phyloP scores from a whole-genome alignment of 2,329 filamentous ascomycete species.

The Pseudofabraea citricarpa region DNA sequence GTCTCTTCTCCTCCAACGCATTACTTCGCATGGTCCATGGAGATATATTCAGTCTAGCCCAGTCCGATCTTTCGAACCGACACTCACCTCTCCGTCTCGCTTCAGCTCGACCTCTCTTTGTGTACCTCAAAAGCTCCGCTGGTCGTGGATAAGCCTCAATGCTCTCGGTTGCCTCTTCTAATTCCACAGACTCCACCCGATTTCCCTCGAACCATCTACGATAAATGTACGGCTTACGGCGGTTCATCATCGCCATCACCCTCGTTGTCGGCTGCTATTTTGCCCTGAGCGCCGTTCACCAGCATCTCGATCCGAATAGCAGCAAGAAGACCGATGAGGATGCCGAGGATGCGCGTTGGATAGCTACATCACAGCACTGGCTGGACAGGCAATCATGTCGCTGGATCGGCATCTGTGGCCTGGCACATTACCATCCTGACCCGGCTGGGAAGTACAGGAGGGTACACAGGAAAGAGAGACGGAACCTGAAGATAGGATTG shows the following conservation, averaged over 20 bases:
- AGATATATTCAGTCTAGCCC: too few relatives aligned
- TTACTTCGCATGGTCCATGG: too few relatives aligned
- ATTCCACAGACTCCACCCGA: too few relatives aligned
- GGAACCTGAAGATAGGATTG: conserved; percentile 7
- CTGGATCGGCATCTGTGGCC: conserved; percentile 74
- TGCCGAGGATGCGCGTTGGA: conserved; percentile 61
- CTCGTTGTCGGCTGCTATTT: conserved; percentile 38
- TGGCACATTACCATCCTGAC: conserved; percentile 65
- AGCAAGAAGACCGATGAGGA: conserved; percentile 47
- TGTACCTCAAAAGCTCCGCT: too few relatives aligned
- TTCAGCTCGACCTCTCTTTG: too few relatives aligned
- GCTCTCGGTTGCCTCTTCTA: too few relatives aligned
- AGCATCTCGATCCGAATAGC: conserved; percentile 57
- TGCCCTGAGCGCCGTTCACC: conserved; percentile 45
- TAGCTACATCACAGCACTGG: conserved; percentile 67
- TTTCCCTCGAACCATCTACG: neutral
- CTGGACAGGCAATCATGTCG: conserved; percentile 71
- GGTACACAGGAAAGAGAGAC: conserved; percentile 5
- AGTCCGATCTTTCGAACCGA: too few relatives aligned
- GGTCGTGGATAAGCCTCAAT: too few relatives aligned
- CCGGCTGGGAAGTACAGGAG: conserved; percentile 29
- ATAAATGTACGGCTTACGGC: conserved; percentile 6
- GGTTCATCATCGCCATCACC: conserved; percentile 31
- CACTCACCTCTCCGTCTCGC: too few relatives aligned
- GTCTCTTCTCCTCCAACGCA: too few relatives aligned